A percentile compares a stretch with the other conserved stretches of the same genome.
Conservation (phyloP, 768 basidiomycete species). For the Naganishia randhawae region DNA sequence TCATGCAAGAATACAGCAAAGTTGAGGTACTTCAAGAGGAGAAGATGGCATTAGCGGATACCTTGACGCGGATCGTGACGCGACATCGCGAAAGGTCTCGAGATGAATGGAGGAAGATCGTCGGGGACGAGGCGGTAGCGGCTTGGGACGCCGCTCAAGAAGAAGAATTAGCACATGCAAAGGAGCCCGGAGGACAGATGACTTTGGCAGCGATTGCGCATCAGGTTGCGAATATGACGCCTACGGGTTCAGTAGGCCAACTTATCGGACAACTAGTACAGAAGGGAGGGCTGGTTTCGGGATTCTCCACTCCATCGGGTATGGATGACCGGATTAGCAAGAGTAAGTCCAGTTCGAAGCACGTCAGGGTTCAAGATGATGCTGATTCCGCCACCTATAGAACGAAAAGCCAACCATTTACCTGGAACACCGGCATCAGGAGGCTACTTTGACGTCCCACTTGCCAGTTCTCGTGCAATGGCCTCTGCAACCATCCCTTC, state of each 20-base stretch:
- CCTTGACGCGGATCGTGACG: slow-evolving; percentile 42
- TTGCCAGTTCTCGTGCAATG: slow-evolving; percentile 27
- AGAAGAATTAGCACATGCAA: slow-evolving; percentile 8
- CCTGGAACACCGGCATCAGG: slow-evolving; percentile 32
- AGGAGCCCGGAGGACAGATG: slow-evolving; percentile 22
- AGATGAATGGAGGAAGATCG: slow-evolving; percentile 47
- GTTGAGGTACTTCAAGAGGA: slow-evolving; percentile 45
- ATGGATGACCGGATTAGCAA: slow-evolving; percentile 35
- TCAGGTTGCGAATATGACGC: slow-evolving; percentile 35
- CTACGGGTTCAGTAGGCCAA: slow-evolving; percentile 36
- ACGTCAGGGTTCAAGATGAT: background rate
- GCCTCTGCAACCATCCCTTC: slow-evolving; percentile 22
- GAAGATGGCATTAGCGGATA: slow-evolving; percentile 41
- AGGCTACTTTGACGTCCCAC: slow-evolving; percentile 28
- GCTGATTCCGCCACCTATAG: slow-evolving; percentile 29
- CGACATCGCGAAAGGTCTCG: slow-evolving; percentile 41
- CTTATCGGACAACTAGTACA: background rate
- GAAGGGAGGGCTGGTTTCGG: slow-evolving; percentile 19
- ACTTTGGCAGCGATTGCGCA: slow-evolving; percentile 34
- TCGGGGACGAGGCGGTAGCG: slow-evolving; percentile 37
- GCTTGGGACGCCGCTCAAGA: slow-evolving; percentile 34
- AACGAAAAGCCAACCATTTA: slow-evolving; percentile 37
- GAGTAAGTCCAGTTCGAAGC: slow-evolving; percentile 38
- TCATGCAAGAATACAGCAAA: slow-evolving; percentile 45
- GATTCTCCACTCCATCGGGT: slow-evolving; percentile 29